Conservation (phyloP, 768 basidiomycete species). For the Lactarius indigo region DNA sequence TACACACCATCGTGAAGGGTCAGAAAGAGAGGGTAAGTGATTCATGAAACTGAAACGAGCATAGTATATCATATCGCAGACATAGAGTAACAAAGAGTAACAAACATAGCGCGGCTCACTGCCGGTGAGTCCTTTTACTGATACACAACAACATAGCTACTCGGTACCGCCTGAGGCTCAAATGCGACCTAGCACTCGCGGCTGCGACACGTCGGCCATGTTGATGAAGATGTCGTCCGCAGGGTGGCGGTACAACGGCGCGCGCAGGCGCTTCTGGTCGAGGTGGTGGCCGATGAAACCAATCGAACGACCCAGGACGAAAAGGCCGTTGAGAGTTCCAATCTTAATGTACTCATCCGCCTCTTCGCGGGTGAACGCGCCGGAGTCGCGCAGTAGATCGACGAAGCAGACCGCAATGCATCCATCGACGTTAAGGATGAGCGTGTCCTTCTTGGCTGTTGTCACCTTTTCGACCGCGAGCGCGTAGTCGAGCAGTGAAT, state of each 20-base stretch:
- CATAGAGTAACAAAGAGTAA: slow-evolving; percentile 15
- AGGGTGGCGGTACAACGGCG: slow-evolving; percentile 91
- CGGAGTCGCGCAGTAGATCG: slow-evolving; percentile 86
- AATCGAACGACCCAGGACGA: slow-evolving; percentile 95
- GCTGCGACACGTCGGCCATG: slow-evolving; percentile 82
- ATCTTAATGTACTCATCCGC: slow-evolving; percentile 98
- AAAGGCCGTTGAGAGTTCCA: slow-evolving; percentile 92
- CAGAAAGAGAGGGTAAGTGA: slow-evolving; percentile 1
- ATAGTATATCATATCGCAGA: slow-evolving; percentile 12
- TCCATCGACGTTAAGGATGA: slow-evolving; percentile 96
- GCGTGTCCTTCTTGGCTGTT: slow-evolving; percentile 95
- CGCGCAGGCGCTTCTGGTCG: slow-evolving; percentile 93
- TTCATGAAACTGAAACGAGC: slow-evolving; percentile 17
- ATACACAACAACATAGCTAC: slow-evolving; percentile 16
- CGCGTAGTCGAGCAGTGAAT: slow-evolving; percentile 89
- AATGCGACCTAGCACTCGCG: slow-evolving; percentile 62
- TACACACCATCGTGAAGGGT: background rate
- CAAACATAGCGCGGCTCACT: slow-evolving; percentile 3
- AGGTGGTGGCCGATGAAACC: slow-evolving; percentile 97
- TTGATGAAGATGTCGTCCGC: slow-evolving; percentile 96
- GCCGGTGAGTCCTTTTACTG: slow-evolving; percentile 4
- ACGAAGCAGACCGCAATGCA: slow-evolving; percentile 97
- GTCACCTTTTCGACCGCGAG: slow-evolving; percentile 97
- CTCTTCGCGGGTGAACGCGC: slow-evolving; percentile 94
- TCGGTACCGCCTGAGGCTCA: slow-evolving; percentile 6